phyloP scores from a whole-genome alignment of 805 yeast species.

The Teunomyces funiuensis region DNA sequence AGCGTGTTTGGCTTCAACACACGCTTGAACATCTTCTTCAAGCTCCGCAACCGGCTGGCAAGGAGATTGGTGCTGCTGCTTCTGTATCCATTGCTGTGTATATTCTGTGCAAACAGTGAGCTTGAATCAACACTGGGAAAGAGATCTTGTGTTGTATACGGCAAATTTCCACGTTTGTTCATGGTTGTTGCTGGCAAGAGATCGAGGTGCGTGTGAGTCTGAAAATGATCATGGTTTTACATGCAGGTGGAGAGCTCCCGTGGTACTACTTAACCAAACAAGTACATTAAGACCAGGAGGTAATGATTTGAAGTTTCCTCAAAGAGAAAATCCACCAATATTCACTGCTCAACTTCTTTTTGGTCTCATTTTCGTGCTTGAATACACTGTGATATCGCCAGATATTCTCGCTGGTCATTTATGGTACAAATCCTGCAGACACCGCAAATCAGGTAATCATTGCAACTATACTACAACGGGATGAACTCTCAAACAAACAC shows the following conservation, averaged over 20 bases:
- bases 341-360: no score
- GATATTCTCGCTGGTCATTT: no score
- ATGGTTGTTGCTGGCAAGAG: constrained; percentile 13
- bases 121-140: constrained; percentile 28
- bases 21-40: constrained; percentile 33
- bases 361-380: no score
- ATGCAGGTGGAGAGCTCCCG: no score
- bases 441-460: neutral
- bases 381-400: no score
- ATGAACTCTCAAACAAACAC: constrained; percentile 2
- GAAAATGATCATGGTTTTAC: no score
- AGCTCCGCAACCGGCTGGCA: constrained; percentile 20
- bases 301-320: no score
- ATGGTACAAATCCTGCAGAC: constrained; percentile 1
- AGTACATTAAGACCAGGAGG: no score
- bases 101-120: constrained; percentile 5
- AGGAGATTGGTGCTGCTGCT: neutral
- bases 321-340: no score
- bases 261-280: no score
- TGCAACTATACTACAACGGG: neutral
- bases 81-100: constrained; percentile 8
- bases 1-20: constrained; percentile 70
- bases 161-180: constrained; percentile 40
- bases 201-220: neutral
- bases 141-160: constrained; percentile 44